Conservation (phyloP, 2,329 filamentous ascomycete genomes). For the Curvularia verruculosa region DNA sequence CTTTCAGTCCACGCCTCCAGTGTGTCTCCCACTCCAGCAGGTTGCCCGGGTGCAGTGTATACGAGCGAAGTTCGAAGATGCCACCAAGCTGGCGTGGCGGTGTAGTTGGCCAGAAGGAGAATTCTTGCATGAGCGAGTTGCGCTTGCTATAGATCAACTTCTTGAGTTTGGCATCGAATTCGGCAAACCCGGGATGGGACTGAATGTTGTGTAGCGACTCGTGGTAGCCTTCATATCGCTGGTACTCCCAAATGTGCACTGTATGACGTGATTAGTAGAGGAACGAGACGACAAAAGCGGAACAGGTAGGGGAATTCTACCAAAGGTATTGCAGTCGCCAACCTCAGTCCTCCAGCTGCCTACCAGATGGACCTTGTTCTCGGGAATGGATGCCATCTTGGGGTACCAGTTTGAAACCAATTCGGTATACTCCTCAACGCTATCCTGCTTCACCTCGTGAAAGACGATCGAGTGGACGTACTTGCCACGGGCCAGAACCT, state of each 20-base stretch:
- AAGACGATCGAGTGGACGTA: constrained; percentile 98
- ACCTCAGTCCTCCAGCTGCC: constrained; percentile 99
- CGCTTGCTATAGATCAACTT: constrained; percentile 83
- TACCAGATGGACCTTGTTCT: constrained; percentile 94
- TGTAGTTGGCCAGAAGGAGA: constrained; percentile 98
- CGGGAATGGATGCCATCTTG: constrained; percentile 77
- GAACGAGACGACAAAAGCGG: neutral
- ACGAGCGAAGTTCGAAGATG: constrained; percentile 93
- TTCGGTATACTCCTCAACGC: constrained; percentile 91
- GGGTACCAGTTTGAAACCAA: constrained; percentile 93
- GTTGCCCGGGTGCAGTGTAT: constrained; percentile 94
- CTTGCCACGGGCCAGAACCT: constrained; percentile 92
- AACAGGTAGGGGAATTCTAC: constrained; percentile 59
- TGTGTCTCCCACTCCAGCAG: constrained; percentile 98
- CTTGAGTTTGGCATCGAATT: constrained; percentile 84
- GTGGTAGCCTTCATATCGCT: constrained; percentile 95
- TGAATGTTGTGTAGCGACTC: constrained; percentile 86
- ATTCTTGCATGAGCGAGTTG: constrained; percentile 97
- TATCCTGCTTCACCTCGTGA: constrained; percentile 93
- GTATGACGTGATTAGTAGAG: constrained; percentile 17
- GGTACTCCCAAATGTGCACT: constrained; percentile 99
- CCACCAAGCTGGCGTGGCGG: constrained; percentile 88
- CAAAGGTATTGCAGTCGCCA: constrained; percentile 94
- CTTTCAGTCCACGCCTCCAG: constrained; percentile 90
- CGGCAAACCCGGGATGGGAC: constrained; percentile 79